phyloP scores from a whole-genome alignment of 768 basidiomycete genomes.

The Paxillus ammoniavirescens region DNA sequence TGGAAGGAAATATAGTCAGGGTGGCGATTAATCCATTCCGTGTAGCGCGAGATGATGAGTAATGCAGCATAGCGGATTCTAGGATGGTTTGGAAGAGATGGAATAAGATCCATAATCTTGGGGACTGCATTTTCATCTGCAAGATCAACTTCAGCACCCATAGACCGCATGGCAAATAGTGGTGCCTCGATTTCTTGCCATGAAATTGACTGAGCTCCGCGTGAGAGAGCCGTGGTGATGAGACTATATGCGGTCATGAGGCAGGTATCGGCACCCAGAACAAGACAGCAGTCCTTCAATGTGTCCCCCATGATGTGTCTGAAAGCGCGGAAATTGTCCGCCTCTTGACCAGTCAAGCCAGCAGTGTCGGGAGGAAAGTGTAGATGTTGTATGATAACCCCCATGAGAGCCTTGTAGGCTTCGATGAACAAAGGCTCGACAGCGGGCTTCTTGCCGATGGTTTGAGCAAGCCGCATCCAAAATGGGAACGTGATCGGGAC shows the following conservation, averaged over 20 bases:
- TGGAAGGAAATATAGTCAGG: slow-evolving; percentile 83
- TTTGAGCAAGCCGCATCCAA: slow-evolving; percentile 96
- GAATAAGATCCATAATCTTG: slow-evolving; percentile 93
- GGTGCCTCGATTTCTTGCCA: slow-evolving; percentile 99
- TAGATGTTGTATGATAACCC: slow-evolving; percentile 83
- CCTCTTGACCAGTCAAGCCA: slow-evolving; percentile 74
- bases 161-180: slow-evolving; percentile 94
- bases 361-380: slow-evolving; percentile 81
- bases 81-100: slow-evolving; percentile 85
- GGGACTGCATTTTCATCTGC: slow-evolving; percentile 85
- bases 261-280: slow-evolving; percentile 85
- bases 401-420: slow-evolving; percentile 82
- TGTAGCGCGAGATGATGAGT: slow-evolving; percentile 93
- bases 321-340: slow-evolving; percentile 92
- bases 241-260: slow-evolving; percentile 78
- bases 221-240: slow-evolving; percentile 71
- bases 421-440: slow-evolving; percentile 77
- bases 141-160: slow-evolving; percentile 92
- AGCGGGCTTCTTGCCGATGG: slow-evolving; percentile 71
- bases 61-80: slow-evolving; percentile 93
- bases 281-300: slow-evolving; percentile 95
- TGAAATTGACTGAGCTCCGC: slow-evolving; percentile 51
- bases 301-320: slow-evolving; percentile 99
- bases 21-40: slow-evolving; percentile 93
- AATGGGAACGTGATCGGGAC: slow-evolving; percentile 97